Base-by-base conservation (phyloP, 1,284 basidiomycete species). In the Sporisorium sorghi region DNA sequence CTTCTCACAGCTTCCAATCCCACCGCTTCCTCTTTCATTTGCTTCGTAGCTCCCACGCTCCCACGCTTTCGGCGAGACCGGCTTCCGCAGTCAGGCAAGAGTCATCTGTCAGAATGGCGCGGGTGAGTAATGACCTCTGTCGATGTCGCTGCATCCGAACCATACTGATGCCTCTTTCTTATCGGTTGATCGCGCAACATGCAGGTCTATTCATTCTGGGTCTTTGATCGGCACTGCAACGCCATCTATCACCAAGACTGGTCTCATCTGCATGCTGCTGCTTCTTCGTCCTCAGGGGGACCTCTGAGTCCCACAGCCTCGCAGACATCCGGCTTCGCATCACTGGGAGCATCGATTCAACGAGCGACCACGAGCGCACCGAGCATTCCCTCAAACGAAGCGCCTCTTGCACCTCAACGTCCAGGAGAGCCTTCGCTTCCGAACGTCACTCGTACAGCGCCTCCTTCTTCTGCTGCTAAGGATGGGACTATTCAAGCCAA, bases 171-270 rank as follows among this genome's bases (percentile, higher is more conserved):
- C 5, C 17, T 30, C n/a, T 28, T 32, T 9, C 5, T 23, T 42
- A 6, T 30, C 30, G 19, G n/a, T 42, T 21, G 52, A 12, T 43
- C 12, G 14, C 15, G 4, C n/a, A n/a, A n/a, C 12, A 24, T 28
- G 24, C 63, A 81, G 74, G 80, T 77, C 30, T 80, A 79, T 46
- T 82, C 82, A 11, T 63, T 84, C 23, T 84, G 81, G 81, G 73
- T 84, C 51, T 84, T 83, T 68, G 82, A 83, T 48, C 72, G 81
- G 17, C 74, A 80, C 52, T 84, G 82, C 64, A 70, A 80, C 11
- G 71, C 76, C 33, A 73, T 84, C 54, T 84, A 81, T 54, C 77
- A 83, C 47, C 78, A 82, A 58, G 82, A 84, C 55, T 84, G 82
- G 81, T 78, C 82, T 24, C 77, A 78, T 33, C 32, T 77, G 24